A percentile compares a stretch with the other conserved stretches of the same genome.
phyloP scores from a whole-genome alignment of 2,329 filamentous ascomycete species.

The Myriosclerotinia duriaeana region DNA sequence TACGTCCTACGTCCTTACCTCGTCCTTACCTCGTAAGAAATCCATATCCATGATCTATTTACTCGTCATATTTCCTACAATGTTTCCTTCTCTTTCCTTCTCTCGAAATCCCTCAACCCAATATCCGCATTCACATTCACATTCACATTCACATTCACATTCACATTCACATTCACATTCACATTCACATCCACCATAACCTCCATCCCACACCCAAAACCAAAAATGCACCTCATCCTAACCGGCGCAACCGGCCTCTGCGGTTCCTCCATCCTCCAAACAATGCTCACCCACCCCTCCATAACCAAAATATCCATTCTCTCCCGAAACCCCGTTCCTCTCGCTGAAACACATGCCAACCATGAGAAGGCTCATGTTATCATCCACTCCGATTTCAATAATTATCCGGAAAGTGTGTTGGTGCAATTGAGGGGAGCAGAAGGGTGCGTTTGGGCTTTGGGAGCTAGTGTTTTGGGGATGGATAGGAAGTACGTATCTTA shows the following conservation, averaged over 20 bases:
- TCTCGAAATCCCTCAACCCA: background rate
- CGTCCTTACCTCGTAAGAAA: background rate
- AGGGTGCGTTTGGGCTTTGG: slow-evolving; percentile 73
- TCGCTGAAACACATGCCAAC: slow-evolving; percentile 56
- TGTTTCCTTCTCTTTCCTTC: no score
- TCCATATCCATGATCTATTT: background rate
- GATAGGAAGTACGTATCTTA: slow-evolving; percentile 51
- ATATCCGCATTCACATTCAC: background rate
- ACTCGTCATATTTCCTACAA: background rate
- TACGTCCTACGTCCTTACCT: background rate
- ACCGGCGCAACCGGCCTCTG: slow-evolving; percentile 69
- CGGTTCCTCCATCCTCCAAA: slow-evolving; percentile 59
- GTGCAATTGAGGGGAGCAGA: slow-evolving; percentile 60
- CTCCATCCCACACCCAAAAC: background rate
- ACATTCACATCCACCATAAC: background rate
- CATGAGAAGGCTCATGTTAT: slow-evolving; percentile 60
- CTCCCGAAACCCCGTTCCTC: slow-evolving; percentile 61
- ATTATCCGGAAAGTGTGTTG: slow-evolving; percentile 59
- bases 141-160: no score
- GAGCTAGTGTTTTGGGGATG: slow-evolving; percentile 61
- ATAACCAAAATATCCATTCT: slow-evolving; percentile 68
- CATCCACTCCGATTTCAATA: slow-evolving; percentile 64
- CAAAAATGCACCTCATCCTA: slow-evolving; percentile 61
- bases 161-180: no score
- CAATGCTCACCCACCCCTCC: slow-evolving; percentile 53